Conservation (phyloP, 2,329 filamentous ascomycete genomes). For the Cladobotryum mycophilum region DNA sequence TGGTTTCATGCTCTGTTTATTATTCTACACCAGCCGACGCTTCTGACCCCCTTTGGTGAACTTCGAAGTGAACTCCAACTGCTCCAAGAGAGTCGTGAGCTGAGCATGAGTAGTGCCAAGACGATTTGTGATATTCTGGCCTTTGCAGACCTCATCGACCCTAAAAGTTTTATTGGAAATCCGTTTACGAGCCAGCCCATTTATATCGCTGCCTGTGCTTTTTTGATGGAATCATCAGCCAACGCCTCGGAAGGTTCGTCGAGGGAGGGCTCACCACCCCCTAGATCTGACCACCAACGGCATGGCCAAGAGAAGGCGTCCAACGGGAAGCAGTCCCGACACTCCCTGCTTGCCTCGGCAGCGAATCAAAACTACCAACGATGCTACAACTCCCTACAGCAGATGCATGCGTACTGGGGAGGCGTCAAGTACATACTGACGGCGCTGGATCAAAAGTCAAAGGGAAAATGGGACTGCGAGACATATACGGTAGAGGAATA, state of each 20-base stretch:
- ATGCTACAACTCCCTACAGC: slow-evolving; percentile 77
- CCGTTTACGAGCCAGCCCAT: slow-evolving; percentile 88
- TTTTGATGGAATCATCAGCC: slow-evolving; percentile 73
- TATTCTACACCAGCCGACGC: slow-evolving; percentile 74
- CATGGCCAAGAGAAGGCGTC: not conserved
- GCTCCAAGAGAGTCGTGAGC: slow-evolving; percentile 71
- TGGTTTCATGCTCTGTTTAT: slow-evolving; percentile 88
- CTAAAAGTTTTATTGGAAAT: slow-evolving; percentile 79
- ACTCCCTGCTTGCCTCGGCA: slow-evolving; percentile 70
- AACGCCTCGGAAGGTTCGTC: slow-evolving; percentile 57
- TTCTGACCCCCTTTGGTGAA: slow-evolving; percentile 68
- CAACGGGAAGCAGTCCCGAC: slow-evolving; percentile 46
- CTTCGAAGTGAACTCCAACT: slow-evolving; percentile 59
- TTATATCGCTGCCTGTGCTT: slow-evolving; percentile 85
- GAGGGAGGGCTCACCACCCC: slow-evolving; percentile 47
- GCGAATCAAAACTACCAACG: slow-evolving; percentile 83
- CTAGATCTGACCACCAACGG: slow-evolving; percentile 8
- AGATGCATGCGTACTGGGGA: slow-evolving; percentile 79
- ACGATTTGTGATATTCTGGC: slow-evolving; percentile 85
- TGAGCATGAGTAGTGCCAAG: slow-evolving; percentile 83
- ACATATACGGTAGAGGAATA: slow-evolving; percentile 67
- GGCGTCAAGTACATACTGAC: slow-evolving; percentile 83
- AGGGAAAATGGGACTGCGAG: slow-evolving; percentile 75
- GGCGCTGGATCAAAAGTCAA: slow-evolving; percentile 78
- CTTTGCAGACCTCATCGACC: slow-evolving; percentile 79